Evolutionary conservation across 208 protist species (phyloP).

Genomic region (Wallacemonas sp.): DNA sequence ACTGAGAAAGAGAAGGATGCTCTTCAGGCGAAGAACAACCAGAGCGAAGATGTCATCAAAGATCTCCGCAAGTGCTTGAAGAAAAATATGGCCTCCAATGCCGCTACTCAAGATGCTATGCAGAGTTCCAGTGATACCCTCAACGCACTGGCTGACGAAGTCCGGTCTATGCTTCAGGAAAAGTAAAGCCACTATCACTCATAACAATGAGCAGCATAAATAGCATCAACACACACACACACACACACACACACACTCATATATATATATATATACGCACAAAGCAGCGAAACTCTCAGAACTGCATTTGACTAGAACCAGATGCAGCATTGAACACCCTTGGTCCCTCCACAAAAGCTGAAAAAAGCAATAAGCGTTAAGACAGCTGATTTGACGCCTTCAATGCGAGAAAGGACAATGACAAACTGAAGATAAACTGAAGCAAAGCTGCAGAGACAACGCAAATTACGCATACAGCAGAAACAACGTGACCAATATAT

Average conservation of each 20-base stretch:
- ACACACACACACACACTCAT: conserved; percentile 10
- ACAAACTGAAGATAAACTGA: too few species aligned
- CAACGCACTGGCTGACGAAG: conserved; percentile 3
- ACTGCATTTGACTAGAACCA: too few species aligned
- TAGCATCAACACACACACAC: background rate
- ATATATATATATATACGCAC: conserved; percentile 9
- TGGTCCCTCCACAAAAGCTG: too few species aligned
- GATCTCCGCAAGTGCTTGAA: conserved; percentile 38
- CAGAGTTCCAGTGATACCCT: conserved; percentile 5
- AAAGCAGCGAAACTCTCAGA: background rate
- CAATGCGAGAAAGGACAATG: too few species aligned
- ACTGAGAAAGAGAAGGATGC: conserved; percentile 11
- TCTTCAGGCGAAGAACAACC: conserved; percentile 25
- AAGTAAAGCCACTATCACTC: background rate
- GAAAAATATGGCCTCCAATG: conserved; percentile 6
- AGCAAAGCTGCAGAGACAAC: too few species aligned
- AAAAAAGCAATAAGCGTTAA: too few species aligned
- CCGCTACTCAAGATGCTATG: conserved; percentile 8
- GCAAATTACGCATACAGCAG: too few species aligned
- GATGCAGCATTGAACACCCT: too few species aligned
- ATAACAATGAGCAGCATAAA: background rate
- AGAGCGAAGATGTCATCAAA: conserved; percentile 32
- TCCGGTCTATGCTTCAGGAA: conserved; percentile 2
- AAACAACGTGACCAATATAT: too few species aligned
- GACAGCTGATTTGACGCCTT: too few species aligned